Percentiles rank a stretch among this genome's conserved stretches.
Conservation (phyloP, 148 eudicot species). For the Cornus controversa region DNA sequence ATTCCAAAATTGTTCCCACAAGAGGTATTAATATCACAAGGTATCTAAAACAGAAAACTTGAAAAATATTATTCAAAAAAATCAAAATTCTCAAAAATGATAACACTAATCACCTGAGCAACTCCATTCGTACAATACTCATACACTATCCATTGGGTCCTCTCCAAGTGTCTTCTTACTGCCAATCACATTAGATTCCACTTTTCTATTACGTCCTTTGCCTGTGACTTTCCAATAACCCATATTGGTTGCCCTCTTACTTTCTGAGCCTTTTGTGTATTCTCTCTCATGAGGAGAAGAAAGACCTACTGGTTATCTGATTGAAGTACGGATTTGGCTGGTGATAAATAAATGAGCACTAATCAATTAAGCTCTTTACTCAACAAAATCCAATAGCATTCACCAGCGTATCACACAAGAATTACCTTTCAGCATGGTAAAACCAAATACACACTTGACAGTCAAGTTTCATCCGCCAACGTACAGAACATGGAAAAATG, state of each 20-base stretch:
- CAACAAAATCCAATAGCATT: neutral
- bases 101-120: conserved; percentile 48
- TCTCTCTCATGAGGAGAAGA: conserved; percentile 60
- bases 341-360: neutral
- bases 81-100: neutral
- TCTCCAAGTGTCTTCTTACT: conserved; percentile 76
- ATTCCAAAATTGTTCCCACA: too few relatives aligned
- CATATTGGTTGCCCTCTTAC: conserved; percentile 76
- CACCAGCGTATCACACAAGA: too few relatives aligned
- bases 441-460: too few relatives aligned
- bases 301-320: conserved; percentile 91
- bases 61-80: too few relatives aligned
- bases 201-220: conserved; percentile 73
- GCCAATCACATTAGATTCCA: conserved; percentile 60
- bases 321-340: conserved; percentile 67
- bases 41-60: too few relatives aligned
- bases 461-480: too few relatives aligned
- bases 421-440: too few relatives aligned
- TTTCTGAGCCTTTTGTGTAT: conserved; percentile 85
- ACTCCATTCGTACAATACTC: conserved; percentile 64
- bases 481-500: too few relatives aligned
- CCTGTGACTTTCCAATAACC: conserved; percentile 99
- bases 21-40: too few relatives aligned
- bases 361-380: neutral
- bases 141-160: conserved; percentile 96